Evolutionary conservation across 2,329 filamentous ascomycete species (phyloP), one percentile per base, ranked within the genome.

Genomic region (Purpureocillium takamizusanense): DNA sequence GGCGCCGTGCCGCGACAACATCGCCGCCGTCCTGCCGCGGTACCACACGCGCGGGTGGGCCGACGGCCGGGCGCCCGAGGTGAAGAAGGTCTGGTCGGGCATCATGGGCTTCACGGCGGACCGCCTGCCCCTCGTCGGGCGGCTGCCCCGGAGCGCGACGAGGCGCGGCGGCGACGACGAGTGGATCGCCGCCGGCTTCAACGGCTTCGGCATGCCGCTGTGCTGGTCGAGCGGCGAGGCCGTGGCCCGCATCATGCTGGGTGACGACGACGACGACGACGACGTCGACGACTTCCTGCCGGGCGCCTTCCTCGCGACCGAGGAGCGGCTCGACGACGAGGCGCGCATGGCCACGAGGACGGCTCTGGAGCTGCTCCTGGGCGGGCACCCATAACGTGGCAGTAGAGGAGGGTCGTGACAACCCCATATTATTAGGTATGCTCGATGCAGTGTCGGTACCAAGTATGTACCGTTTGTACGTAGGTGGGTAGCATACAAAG

Each of bases 181-280:
- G 45, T 74, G 67, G 68, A 60, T 72, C 10, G 56, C 64, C 4
- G 69, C 65, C 0, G 70, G 66, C 0, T 73, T 65, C 43, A 60
- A 54, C 31, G 69, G 69, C 6, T 67, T 70, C 15, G 70, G 70
- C 3, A 72, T 73, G 67, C 61, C 63, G 3, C 65, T 64, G 51
- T 65, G 66, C 4, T 73, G 69, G 69, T 57, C 69, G 3, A 66
- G 59, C 17, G 70, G 67, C 0, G 58, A 58, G 16, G 69, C 67
- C 1, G 36, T 57, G 29, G 51, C 44, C 0, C 48, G 46, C 6
- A 52, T 53, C 48, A 40, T 55, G 6, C 35, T 54, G 6, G 21
- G 21, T 10, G 21, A 25, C 6, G 21, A 10, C 21, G 21, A 25
- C 6, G 21, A 25, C 1, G 50, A 46, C 0, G 44, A 51, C 11